These are phyloP conservation scores for Emydomyces testavorans DNA, from an alignment of 2,329 filamentous ascomycete species.

Conservation along the genomic window DNA sequence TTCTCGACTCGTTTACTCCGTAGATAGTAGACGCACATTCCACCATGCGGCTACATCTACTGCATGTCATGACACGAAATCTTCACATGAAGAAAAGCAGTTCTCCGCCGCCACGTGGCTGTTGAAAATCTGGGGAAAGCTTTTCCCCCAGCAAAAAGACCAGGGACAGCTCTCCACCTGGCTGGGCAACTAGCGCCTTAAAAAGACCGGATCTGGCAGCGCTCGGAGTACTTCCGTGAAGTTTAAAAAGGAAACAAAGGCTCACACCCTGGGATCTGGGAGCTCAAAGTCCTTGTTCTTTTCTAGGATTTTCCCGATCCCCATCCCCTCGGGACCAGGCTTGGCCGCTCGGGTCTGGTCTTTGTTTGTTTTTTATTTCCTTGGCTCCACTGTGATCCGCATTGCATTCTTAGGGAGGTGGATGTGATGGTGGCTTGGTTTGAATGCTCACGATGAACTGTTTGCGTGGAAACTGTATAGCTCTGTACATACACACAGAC, in stretches of 20 bases:
- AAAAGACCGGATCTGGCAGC: background rate
- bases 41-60: too few species aligned
- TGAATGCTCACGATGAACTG: too few species aligned
- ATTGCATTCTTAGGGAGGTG: too few species aligned
- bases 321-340: too few species aligned
- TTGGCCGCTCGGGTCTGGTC: too few species aligned
- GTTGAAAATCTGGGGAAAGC: slow-evolving; percentile 2
- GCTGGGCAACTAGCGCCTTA: background rate
- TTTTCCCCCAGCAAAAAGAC: background rate
- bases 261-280: background rate
- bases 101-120: background rate
- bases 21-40: background rate
- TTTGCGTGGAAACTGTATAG: too few species aligned
- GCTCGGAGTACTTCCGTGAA: slow-evolving; percentile 11
- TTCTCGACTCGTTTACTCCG: too few species aligned
- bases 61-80: background rate
- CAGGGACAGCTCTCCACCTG: slow-evolving; percentile 7
- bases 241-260: background rate
- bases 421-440: too few species aligned
- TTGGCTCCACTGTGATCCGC: too few species aligned
- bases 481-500: too few species aligned
- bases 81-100: background rate
- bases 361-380: too few species aligned
- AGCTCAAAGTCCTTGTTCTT: background rate
- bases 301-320: background rate